Evolutionary conservation across 2,329 filamentous ascomycete genomes (phyloP), one percentile per base, ranked within the genome.

Genomic region (Cladorrhinum sp.): DNA sequence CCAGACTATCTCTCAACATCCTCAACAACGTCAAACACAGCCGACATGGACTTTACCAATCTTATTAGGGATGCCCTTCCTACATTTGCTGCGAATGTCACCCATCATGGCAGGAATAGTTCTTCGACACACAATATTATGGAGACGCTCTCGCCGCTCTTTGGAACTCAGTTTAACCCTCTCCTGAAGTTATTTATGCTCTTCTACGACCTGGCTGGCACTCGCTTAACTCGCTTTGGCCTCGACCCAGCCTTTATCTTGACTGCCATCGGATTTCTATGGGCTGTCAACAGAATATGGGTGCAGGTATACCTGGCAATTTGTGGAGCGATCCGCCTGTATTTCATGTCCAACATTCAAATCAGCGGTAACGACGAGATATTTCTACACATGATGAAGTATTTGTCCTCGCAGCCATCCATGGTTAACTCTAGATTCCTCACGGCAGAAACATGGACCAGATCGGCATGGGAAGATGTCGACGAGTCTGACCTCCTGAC

Each of bases 381-480:
- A 25, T 86, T 85, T 66, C 55, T 69, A 2, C 81, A 87, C 56
- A 66, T 88, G 53, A 85, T 87, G 76, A 78, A 80, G 56, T 88
- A 81, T 76, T 76, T 87, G 7, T 80, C 81, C 0, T 70, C 77
- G 45, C 81, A 86, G 67, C 79, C 80, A 9, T 76, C 74, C 22
- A 78, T 84, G 62, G 75, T 75, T 29, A 78, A 78, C 51, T 83
- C 82, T 38, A 78, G 81, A 13, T 77, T 77, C 5, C 72, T 86
- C 16, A 81, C 79, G 63, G 84, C 83, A 6, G 81, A 86, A 68
- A 86, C 83, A 0, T 76, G 78, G 1, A 78, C 77, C 55, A 80
- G 77, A 66, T 81, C 77, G 18, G 81, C 81, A 0, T 86, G 84
- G 83, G 83, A 84, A 48, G 81, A 81, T 50, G 80, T 85, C 57